Base-by-base conservation (phyloP, 2,329 filamentous ascomycete species). In the Purpureocillium lavendulum region DNA sequence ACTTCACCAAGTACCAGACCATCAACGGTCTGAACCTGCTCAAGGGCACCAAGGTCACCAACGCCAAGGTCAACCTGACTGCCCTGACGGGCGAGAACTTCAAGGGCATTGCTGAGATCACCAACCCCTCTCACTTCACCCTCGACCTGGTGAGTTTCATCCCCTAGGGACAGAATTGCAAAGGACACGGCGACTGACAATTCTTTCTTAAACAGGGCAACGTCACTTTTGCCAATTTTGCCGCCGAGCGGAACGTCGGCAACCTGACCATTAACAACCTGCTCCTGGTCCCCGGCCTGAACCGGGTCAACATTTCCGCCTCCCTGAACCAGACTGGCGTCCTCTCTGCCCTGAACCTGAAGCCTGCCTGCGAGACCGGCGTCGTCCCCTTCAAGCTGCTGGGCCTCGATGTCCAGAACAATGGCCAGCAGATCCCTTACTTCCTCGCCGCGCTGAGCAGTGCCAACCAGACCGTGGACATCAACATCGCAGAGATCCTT, bases 71-170 rank as follows among this genome's bases (percentile, higher is more conserved):
- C 46, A 57, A 65, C 28, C 49, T 69, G 15, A 49, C 55, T 21
- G 41, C 51, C 12, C 53, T 66, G 39, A 45, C 53, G 9, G 62
- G 70, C 39, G 69, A 65, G 16, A 67, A 84, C 62, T 80, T 85
- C 60, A 61, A 69, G 38, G 80, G 71, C 48, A 71, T 64, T 12
- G 70, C 72, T 41, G 64, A 65, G 41, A 79, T 85, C 37, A 78
- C 77, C 47, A 86, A 85, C 57, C 70, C 67, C 7, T 82, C 80
- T 2, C 60, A 75, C 38, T 69, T 82, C 53, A 76, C 70, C n/a
- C 67, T 85, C 38, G 71, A 81, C 28, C 72, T 85, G 50, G 75
- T 78, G 62, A 61, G 71, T 64, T 15, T 4, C 26, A 13, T 35
- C 3, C 12, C 26, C 26, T 8, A 29, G 26, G 8, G 8, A 7